phyloP scores from a whole-genome alignment of 345 rosid genomes.

The Tarenaya hassleriana region DNA sequence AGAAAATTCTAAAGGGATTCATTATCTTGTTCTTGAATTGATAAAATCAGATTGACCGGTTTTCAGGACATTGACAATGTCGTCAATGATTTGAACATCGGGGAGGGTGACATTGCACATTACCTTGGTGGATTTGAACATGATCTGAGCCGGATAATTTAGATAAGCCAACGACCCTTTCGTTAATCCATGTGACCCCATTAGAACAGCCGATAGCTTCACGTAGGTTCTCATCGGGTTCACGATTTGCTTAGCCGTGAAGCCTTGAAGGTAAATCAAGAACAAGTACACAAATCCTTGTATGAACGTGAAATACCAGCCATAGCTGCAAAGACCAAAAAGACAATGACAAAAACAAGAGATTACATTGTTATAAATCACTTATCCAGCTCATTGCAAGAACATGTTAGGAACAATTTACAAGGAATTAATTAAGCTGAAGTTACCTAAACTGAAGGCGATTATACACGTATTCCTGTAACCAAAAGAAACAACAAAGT shows the following conservation, averaged over 20 bases:
- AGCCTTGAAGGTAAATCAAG: conserved; percentile 88
- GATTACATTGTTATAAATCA: background rate
- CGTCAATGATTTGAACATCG: no score
- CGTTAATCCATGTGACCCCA: conserved; percentile 95
- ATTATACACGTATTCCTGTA: conserved; percentile 95
- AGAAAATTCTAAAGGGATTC: background rate
- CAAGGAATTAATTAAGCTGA: conserved; percentile 3
- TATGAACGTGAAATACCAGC: conserved; percentile 96
- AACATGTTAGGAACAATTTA: background rate
- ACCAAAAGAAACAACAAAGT: conserved; percentile 11
- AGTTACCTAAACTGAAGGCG: conserved; percentile 83
- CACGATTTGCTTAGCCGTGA: conserved; percentile 80
- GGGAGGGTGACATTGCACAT: no score
- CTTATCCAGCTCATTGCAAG: no score
- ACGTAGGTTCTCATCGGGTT: conserved; percentile 95
- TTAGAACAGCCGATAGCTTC: conserved; percentile 94
- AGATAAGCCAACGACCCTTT: conserved; percentile 96
- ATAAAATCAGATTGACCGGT: no score
- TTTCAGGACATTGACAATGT: no score
- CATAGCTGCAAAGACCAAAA: conserved; percentile 55
- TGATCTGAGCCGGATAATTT: conserved; percentile 36
- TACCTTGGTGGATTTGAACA: conserved; percentile 91
- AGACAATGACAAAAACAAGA: background rate
- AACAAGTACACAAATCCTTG: conserved; percentile 93
- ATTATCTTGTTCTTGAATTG: no score